phyloP scores from a whole-genome alignment of 768 basidiomycete genomes.

The Gymnopilus junonius region DNA sequence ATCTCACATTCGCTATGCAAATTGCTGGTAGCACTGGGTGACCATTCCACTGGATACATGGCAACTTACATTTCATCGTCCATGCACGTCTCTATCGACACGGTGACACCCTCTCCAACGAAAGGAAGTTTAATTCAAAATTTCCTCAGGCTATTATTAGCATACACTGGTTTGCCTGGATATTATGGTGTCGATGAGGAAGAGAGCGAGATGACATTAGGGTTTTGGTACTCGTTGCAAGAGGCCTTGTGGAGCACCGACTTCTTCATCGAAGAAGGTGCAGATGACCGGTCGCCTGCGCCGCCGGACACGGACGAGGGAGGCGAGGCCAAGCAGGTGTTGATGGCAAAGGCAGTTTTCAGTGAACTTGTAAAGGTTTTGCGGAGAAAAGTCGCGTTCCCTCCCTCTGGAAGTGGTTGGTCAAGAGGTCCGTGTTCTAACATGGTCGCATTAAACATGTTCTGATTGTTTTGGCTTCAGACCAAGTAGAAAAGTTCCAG shows the following conservation, averaged over 20 bases:
- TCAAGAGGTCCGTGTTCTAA: constrained; percentile 58
- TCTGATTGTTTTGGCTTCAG: constrained; percentile 39
- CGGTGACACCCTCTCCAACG: constrained; percentile 34
- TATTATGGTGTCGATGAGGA: constrained; percentile 85
- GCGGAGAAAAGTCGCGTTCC: constrained; percentile 78
- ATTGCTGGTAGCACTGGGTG: constrained; percentile 79
- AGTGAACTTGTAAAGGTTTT: constrained; percentile 75
- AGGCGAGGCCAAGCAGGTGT: constrained; percentile 40
- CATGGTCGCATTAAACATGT: constrained; percentile 4
- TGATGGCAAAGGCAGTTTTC: constrained; percentile 77
- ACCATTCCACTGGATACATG: constrained; percentile 83
- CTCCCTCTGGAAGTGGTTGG: constrained; percentile 60
- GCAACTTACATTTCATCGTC: constrained; percentile 66
- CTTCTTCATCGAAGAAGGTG: constrained; percentile 47
- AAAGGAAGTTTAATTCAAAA: constrained; percentile 63
- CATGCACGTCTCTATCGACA: constrained; percentile 35
- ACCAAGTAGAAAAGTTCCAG: constrained; percentile 80
- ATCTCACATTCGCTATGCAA: constrained; percentile 78
- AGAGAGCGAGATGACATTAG: constrained; percentile 84
- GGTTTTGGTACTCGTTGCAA: constrained; percentile 91
- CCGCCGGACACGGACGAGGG: constrained; percentile 26
- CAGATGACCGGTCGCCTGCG: constrained; percentile 30
- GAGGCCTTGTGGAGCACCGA: constrained; percentile 81
- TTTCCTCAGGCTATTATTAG: constrained; percentile 71
- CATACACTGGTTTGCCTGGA: constrained; percentile 74